Percentiles rank a stretch among this genome's conserved stretches.
Evolutionary conservation across 1,284 basidiomycete genomes (phyloP).

Genomic region (Cerrena zonata): DNA sequence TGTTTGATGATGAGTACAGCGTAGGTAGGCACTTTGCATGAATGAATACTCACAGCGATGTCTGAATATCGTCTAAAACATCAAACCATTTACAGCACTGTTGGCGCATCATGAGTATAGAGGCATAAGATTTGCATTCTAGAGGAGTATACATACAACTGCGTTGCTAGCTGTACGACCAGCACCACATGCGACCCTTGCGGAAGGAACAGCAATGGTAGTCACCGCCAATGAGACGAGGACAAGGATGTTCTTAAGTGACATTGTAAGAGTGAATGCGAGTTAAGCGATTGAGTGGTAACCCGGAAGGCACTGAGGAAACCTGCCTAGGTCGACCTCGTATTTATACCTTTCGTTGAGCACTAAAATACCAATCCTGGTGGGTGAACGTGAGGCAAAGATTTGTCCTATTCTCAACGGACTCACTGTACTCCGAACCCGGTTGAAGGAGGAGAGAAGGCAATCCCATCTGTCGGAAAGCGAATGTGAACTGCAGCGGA

Average conservation of each 20-base stretch:
- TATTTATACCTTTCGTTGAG: not conserved
- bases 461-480: not conserved
- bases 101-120: not conserved
- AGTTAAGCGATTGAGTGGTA: not conserved
- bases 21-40: too few relatives aligned
- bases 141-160: conserved; percentile 5
- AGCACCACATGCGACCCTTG: not conserved
- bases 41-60: conserved; percentile 17
- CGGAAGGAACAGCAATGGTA: conserved; percentile 1
- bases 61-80: conserved; percentile 20
- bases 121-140: too few relatives aligned
- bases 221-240: conserved; percentile 1
- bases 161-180: conserved; percentile 6
- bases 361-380: not conserved
- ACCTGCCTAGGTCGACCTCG: not conserved
- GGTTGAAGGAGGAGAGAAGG: not conserved
- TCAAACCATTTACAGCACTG: conserved; percentile 24
- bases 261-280: not conserved
- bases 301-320: not conserved
- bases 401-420: not conserved
- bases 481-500: too few relatives aligned
- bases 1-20: too few relatives aligned
- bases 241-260: conserved; percentile 3
- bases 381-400: not conserved
- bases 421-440: not conserved